These are phyloP conservation scores for Tubosaeta sp. DNA, from an alignment of 768 basidiomycete species.

Conservation along the genomic window DNA sequence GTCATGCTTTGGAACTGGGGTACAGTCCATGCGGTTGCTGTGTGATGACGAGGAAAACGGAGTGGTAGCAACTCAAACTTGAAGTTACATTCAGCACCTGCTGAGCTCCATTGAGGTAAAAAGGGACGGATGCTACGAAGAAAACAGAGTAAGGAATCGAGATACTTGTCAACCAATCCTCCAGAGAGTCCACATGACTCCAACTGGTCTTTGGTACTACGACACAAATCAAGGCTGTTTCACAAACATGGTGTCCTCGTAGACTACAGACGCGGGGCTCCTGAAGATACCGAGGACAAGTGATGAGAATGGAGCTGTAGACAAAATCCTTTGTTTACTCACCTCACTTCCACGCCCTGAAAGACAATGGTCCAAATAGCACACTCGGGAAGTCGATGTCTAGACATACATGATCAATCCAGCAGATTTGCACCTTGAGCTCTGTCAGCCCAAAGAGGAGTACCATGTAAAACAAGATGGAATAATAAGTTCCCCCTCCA, in stretches of 20 bases:
- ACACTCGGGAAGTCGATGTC: neutral
- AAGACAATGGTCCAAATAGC: neutral
- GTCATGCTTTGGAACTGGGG: too few species aligned
- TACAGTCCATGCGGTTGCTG: too few species aligned
- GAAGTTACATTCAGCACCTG: too few species aligned
- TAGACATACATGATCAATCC: slow-evolving; percentile 35
- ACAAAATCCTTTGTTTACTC: neutral
- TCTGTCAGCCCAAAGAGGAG: slow-evolving; percentile 42
- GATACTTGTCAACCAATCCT: too few species aligned
- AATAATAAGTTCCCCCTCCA: neutral
- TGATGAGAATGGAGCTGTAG: neutral
- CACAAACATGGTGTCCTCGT: slow-evolving; percentile 14
- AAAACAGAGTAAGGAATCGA: too few species aligned
- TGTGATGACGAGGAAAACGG: too few species aligned
- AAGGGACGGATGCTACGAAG: too few species aligned
- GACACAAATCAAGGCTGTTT: neutral
- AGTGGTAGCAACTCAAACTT: too few species aligned
- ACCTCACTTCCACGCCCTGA: slow-evolving; percentile 37
- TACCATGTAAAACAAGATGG: slow-evolving; percentile 28
- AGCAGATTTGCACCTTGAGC: slow-evolving; percentile 41
- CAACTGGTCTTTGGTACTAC: neutral
- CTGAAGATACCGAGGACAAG: slow-evolving; percentile 2
- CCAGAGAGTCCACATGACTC: neutral
- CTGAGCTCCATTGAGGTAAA: too few species aligned
- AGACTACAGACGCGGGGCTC: slow-evolving; percentile 27